These are phyloP conservation scores for Fomitopsis serialis DNA, from an alignment of 768 basidiomycete species.

Conservation along the genomic window DNA sequence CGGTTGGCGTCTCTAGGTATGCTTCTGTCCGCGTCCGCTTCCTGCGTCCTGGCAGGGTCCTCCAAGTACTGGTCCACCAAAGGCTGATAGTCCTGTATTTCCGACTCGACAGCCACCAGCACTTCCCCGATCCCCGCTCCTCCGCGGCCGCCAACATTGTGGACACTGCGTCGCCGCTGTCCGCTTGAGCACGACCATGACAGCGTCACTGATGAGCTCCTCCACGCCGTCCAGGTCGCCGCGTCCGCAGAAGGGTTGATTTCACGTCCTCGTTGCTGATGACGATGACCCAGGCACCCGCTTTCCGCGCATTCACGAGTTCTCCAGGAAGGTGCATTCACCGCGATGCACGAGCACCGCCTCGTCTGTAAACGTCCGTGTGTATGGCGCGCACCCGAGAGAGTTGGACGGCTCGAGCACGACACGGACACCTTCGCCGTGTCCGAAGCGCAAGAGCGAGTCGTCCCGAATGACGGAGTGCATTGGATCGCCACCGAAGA, in stretches of 20 bases:
- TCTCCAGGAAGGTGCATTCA: conserved; percentile 84
- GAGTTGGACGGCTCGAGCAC: conserved; percentile 46
- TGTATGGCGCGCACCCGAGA: conserved; percentile 57
- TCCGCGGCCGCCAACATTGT: conserved; percentile 53
- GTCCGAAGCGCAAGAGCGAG: conserved; percentile 39
- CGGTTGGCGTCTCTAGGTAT: conserved; percentile 32
- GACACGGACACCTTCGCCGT: conserved; percentile 49
- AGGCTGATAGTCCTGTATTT: conserved; percentile 7
- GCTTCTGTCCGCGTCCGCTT: conserved; percentile 14
- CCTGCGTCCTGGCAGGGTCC: neutral
- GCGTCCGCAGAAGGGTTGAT: conserved; percentile 64
- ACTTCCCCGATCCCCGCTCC: conserved; percentile 39
- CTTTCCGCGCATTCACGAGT: conserved; percentile 57
- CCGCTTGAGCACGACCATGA: conserved; percentile 52
- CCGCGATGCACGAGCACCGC: conserved; percentile 70
- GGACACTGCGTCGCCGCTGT: conserved; percentile 45
- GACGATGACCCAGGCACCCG: conserved; percentile 74
- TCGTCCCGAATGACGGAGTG: conserved; percentile 17
- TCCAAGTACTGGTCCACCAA: neutral
- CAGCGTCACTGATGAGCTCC: conserved; percentile 47
- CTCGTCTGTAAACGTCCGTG: conserved; percentile 39
- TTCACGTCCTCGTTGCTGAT: conserved; percentile 62
- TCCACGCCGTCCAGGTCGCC: conserved; percentile 50
- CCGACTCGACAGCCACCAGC: conserved; percentile 42
- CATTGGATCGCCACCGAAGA: conserved; percentile 63